Evolutionary conservation across 129 eudicot species (phyloP).

Genomic region (Flaveria sonorensis): DNA sequence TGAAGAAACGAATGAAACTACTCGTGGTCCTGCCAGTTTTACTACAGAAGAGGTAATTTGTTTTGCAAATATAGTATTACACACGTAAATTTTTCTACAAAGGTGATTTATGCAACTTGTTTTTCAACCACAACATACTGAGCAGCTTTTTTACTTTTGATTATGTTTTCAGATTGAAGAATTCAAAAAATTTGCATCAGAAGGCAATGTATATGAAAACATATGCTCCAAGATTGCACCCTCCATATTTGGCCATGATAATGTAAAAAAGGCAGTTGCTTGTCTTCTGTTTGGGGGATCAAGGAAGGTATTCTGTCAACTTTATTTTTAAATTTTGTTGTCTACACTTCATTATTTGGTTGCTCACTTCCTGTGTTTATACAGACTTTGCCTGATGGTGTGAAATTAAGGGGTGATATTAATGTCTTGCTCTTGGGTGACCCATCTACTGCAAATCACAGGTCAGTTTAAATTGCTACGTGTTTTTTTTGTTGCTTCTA

Average conservation of each 20-base stretch:
- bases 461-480: slow-evolving; percentile 41
- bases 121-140: neutral
- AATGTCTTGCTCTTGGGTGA: slow-evolving; percentile 96
- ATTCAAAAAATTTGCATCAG: slow-evolving; percentile 87
- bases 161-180: slow-evolving; percentile 72
- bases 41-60: slow-evolving; percentile 74
- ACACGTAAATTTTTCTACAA: neutral
- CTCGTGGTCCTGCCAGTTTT: slow-evolving; percentile 85
- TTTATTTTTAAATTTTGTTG: neutral
- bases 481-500: neutral
- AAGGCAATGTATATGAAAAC: slow-evolving; percentile 63
- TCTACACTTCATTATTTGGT: neutral
- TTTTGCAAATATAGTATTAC: neutral
- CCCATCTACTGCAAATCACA: slow-evolving; percentile 99
- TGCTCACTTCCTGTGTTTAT: slow-evolving; percentile 19
- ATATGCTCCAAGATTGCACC: slow-evolving; percentile 97
- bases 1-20: slow-evolving; percentile 82
- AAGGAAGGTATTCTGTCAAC: slow-evolving; percentile 64
- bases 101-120: neutral
- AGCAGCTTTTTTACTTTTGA: neutral
- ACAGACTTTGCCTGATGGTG: slow-evolving; percentile 95
- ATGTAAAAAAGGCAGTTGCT: slow-evolving; percentile 89
- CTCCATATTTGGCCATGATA: slow-evolving; percentile 88
- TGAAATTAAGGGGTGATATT: slow-evolving; percentile 92
- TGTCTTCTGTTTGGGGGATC: slow-evolving; percentile 98